Base-by-base conservation (phyloP, 1,284 basidiomycete genomes). In the Sanghuangporus weigelae region DNA sequence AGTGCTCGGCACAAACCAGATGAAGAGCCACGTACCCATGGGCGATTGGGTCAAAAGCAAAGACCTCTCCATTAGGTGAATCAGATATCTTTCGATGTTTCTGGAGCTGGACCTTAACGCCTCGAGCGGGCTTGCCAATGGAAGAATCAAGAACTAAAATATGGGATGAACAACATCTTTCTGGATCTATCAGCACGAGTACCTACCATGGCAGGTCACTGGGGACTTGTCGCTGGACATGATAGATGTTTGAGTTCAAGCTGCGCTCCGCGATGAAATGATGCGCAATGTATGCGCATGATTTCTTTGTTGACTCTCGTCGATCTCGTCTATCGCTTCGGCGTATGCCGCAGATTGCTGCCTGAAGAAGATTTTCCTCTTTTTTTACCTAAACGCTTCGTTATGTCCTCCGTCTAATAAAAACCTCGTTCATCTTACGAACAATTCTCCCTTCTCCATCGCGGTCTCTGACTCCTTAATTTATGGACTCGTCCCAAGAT, bases 141-240 rank as follows among this genome's bases (percentile, higher is more conserved):
- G 77, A 77, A 12, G 79, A 75, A 70, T 83, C 81, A 11, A 83
- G 75, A 7, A 83, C 80, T 79, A 23, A 57, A 21, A 55, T 35
- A 26, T 5, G 2, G 23, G 21, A 7, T 51, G 62, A 7, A 6
- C 46, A 7, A 7, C 16, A 14, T n/a, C 10, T 2, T 46, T 11
- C 14, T 12, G 19, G 23, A 12, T 14, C 16, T n/a, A 16, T 6
- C 46, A 51, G 60, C 21, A 35, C 31, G 21, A 21, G 35, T n/a
- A 50, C 74, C 61, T 54, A 77, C 79, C 75, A 67, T 83, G 81
- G 67, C 81, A 82, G 3, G 81, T 83, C 44, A 83, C 78, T 1
- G 81, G 81, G 10, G 78, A 79, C 62, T 73, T 66, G 19, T 57
- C 23, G 48, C n/a, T 57, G 26, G 62, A 58, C 62, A 63, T 59